phyloP scores from a whole-genome alignment of 257 asterid genomes.

The Salvia splendens region DNA sequence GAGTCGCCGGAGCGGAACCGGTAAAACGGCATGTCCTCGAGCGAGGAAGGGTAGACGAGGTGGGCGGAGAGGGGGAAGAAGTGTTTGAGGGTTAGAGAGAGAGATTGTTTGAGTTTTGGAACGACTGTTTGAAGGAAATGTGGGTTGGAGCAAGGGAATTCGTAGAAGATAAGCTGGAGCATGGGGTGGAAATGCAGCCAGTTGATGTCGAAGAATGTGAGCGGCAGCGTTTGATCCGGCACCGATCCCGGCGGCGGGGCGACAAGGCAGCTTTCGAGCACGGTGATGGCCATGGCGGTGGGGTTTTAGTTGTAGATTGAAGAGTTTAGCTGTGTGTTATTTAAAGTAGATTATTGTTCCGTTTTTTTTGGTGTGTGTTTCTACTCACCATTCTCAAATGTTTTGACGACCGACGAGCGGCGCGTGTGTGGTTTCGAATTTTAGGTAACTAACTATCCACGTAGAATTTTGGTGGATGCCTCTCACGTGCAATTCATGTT shows the following conservation, averaged over 20 bases:
- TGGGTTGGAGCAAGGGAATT: neutral
- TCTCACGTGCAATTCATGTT: no score
- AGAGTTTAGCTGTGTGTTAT: neutral
- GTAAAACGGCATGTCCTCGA: no score
- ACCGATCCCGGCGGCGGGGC: slow-evolving; percentile 30
- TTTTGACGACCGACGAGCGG: neutral
- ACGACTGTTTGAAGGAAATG: no score
- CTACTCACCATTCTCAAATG: neutral
- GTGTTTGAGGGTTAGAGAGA: no score
- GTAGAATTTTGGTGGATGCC: no score
- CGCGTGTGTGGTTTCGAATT: no score
- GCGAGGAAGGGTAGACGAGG: no score
- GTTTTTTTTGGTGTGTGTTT: no score
- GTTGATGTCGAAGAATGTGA: slow-evolving; percentile 41
- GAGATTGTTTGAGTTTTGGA: no score
- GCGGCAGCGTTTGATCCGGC: slow-evolving; percentile 42
- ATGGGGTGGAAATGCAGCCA: slow-evolving; percentile 47
- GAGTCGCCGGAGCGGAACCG: no score
- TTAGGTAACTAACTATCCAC: no score
- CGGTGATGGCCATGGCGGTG: slow-evolving; percentile 4
- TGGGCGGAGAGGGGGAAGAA: no score
- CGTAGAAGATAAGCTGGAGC: slow-evolving; percentile 48
- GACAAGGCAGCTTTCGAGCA: slow-evolving; percentile 26
- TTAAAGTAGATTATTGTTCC: neutral
- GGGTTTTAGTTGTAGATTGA: neutral